Percentiles rank a stretch among this genome's conserved stretches.
phyloP scores from a whole-genome alignment of 73 alveolate genomes.

The Tetrahymena malaccensis region DNA sequence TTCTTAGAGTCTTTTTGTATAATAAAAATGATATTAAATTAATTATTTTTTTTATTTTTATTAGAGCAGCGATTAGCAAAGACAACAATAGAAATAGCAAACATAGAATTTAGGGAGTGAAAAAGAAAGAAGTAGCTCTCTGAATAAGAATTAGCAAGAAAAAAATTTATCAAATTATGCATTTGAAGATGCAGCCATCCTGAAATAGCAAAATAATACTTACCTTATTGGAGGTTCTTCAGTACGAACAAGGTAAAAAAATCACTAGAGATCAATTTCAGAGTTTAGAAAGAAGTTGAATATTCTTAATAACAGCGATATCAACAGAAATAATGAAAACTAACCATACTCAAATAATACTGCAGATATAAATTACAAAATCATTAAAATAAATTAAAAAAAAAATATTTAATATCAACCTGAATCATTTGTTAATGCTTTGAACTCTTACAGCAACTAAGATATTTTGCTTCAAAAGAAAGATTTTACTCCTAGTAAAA shows the following conservation, averaged over 20 bases:
- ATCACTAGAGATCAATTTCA: background rate
- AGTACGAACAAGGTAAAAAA: background rate
- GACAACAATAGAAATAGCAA: background rate
- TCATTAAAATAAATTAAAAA: background rate
- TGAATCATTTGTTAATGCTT: background rate
- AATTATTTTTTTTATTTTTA: no score
- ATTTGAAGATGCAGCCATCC: background rate
- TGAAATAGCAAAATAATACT: background rate
- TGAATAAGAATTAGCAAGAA: background rate
- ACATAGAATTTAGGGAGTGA: background rate
- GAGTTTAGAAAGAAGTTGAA: background rate
- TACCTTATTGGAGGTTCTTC: background rate
- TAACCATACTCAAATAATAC: background rate
- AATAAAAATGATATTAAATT: no score
- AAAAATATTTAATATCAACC: background rate
- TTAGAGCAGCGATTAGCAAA: background rate
- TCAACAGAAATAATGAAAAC: background rate
- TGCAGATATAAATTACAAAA: background rate
- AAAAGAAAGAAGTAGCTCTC: background rate
- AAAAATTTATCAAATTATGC: background rate
- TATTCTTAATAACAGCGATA: background rate
- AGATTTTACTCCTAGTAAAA: background rate
- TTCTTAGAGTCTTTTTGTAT: no score
- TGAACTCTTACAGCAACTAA: background rate
- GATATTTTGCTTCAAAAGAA: background rate